A percentile compares a stretch with the other conserved stretches of the same genome.
These are phyloP conservation scores for Megacollybia platyphylla DNA, from an alignment of 1,284 basidiomycete species.

Conservation along the genomic window DNA sequence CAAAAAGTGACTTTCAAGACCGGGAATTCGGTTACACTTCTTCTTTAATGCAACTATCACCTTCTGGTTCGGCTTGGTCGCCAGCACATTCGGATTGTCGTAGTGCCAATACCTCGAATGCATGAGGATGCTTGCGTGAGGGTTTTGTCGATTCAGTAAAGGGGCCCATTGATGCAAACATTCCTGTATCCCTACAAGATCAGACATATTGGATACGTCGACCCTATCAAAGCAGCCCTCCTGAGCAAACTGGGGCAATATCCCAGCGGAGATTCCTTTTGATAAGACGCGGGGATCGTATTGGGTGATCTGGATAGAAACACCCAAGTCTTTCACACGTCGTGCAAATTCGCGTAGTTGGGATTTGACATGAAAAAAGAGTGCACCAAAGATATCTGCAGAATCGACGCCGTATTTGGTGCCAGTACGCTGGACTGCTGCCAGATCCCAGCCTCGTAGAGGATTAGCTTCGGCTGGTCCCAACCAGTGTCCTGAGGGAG, in stretches of 20 bases:
- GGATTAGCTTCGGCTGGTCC: slow-evolving; percentile 18
- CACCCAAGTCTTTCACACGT: slow-evolving; percentile 21
- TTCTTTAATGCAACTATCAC: slow-evolving; percentile 17
- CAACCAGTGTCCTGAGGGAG: slow-evolving; percentile 24
- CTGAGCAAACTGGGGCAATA: slow-evolving; percentile 20
- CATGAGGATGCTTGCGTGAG: slow-evolving; percentile 19
- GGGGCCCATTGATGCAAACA: slow-evolving; percentile 24
- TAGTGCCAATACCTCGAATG: slow-evolving; percentile 22
- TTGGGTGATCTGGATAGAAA: slow-evolving; percentile 26
- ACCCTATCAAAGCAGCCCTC: slow-evolving; percentile 24
- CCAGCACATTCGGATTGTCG: slow-evolving; percentile 14
- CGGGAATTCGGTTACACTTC: slow-evolving; percentile 16
- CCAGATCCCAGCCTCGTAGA: slow-evolving; percentile 23
- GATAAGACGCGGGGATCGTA: slow-evolving; percentile 24
- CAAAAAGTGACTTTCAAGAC: slow-evolving; percentile 11
- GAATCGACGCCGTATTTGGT: slow-evolving; percentile 18
- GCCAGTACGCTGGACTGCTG: slow-evolving; percentile 17
- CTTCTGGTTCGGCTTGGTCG: slow-evolving; percentile 16
- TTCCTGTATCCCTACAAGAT: slow-evolving; percentile 17
- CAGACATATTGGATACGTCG: slow-evolving; percentile 21
- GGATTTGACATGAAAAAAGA: slow-evolving; percentile 31
- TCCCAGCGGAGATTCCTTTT: slow-evolving; percentile 22
- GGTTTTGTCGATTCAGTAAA: slow-evolving; percentile 21
- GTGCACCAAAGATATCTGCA: slow-evolving; percentile 25
- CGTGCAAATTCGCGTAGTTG: slow-evolving; percentile 24